Base-by-base conservation (phyloP, 2,329 filamentous ascomycete genomes). In the Aspergillus brasiliensis region DNA sequence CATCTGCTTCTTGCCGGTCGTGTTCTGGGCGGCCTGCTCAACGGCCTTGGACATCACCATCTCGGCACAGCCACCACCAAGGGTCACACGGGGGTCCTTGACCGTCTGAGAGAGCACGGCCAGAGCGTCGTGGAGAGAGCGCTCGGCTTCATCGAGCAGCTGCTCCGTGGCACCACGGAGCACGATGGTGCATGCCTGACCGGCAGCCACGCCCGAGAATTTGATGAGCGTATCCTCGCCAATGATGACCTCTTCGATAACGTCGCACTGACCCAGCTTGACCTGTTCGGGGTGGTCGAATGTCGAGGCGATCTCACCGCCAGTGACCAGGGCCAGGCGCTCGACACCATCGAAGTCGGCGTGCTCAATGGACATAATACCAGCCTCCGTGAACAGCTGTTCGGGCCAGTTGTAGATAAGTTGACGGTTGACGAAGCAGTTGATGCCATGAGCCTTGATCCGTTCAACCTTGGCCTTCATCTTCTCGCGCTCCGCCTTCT, bases 381-480 rank as follows among this genome's bases (percentile, higher is more conserved):
- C 95, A 7, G 93, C 94, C 77, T 99, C 95, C 37, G 94, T 92
- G 74, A 99, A 99, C 49, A 99, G 89, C 81, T 99, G 95, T 80
- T 99, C 95, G 5, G 95, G 95, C 95, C 95, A 99, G 84, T 99
- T 99, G 85, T 99, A 99, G 81, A 99, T 99, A 65, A 99, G 87
- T 78, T 99, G 95, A 69, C 95, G 86, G 86, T 99, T 99, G 79
- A 99, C 97, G 79, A 99, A 99, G 84, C 95, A 98, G 86, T 99
- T 99, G 82, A 99, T 97, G 61, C 95, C 95, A 74, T 99, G 95
- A 49, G 92, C 86, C 86, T 98, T 99, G 82, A 99, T 99, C 79
- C 92, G 94, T 65, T 99, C 95, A 48, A 99, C 95, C 86, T 99
- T 99, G 67, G 91, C 90, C 84, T 93, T 96, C 95, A 99, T 99